Percentiles rank a stretch among this genome's conserved stretches.
Evolutionary conservation across 208 protist genomes (phyloP).

Genomic region (Wallacemonas collosoma): DNA sequence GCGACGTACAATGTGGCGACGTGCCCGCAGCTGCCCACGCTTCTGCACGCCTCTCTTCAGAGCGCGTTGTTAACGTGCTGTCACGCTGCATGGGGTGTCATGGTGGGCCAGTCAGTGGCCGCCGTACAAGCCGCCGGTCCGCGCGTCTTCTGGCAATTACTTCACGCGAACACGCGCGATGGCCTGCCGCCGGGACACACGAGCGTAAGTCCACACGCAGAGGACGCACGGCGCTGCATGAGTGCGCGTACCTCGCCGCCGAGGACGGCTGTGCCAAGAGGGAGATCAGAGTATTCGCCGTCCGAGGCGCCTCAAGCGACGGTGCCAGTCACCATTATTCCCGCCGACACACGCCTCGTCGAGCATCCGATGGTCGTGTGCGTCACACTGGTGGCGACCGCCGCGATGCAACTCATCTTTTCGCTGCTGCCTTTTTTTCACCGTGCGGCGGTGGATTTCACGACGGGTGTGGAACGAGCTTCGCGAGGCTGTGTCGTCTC

Average conservation of each 20-base stretch:
- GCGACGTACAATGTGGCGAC: constrained; percentile 33
- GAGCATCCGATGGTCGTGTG: constrained; percentile 5
- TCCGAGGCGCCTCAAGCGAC: too few relatives aligned
- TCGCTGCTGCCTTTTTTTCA: constrained; percentile 29
- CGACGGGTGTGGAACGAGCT: constrained; percentile 14
- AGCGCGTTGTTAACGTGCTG: constrained; percentile 40
- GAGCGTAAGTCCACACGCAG: too few relatives aligned
- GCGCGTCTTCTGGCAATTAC: neutral
- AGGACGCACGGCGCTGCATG: too few relatives aligned
- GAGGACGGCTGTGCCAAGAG: too few relatives aligned
- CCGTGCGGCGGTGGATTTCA: neutral
- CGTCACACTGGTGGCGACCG: constrained; percentile 14
- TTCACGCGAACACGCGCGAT: neutral
- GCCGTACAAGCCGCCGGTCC: constrained; percentile 20
- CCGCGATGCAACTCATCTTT: constrained; percentile 19
- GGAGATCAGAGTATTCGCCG: too few relatives aligned
- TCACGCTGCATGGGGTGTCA: constrained; percentile 68
- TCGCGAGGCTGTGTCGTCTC: constrained; percentile 43
- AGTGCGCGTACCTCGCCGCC: too few relatives aligned
- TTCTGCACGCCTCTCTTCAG: constrained; percentile 57
- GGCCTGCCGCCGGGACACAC: too few relatives aligned
- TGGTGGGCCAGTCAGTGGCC: constrained; percentile 52
- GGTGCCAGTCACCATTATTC: neutral
- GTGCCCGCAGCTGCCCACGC: constrained; percentile 56
- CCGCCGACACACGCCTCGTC: constrained; percentile 19